phyloP scores from a whole-genome alignment of 257 asterid species.

The Catharanthus roseus region DNA sequence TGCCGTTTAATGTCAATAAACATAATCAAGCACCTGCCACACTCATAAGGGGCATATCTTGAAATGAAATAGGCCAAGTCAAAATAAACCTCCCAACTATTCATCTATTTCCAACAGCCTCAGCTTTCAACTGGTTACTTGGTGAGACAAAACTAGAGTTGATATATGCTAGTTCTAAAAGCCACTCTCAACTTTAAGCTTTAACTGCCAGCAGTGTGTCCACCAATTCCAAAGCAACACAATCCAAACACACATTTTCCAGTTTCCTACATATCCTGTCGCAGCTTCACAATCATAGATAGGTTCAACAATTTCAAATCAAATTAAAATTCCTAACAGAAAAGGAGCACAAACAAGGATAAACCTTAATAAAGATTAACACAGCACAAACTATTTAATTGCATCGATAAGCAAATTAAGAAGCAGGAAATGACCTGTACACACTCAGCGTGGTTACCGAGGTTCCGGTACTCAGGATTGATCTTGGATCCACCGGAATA shows the following conservation, averaged over 20 bases:
- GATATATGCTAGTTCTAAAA: neutral
- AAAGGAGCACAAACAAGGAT: neutral
- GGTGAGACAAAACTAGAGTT: neutral
- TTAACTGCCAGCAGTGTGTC: neutral
- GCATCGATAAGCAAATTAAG: neutral
- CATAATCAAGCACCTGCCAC: neutral
- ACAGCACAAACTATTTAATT: neutral
- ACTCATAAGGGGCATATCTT: too few species aligned
- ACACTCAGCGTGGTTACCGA: constrained; percentile 88
- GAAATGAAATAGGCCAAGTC: neutral
- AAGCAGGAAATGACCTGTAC: constrained; percentile 47
- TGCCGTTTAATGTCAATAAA: neutral
- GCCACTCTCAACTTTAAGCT: neutral
- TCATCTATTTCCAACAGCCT: neutral
- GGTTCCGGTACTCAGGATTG: constrained; percentile 79
- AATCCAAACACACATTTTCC: neutral
- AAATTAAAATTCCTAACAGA: neutral
- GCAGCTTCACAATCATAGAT: neutral
- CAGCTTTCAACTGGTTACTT: neutral
- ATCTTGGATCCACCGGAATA: constrained; percentile 76
- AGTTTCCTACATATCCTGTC: neutral
- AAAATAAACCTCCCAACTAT: neutral
- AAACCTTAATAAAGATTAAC: neutral
- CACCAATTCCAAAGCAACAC: too few species aligned
- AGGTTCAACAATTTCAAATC: neutral